phyloP scores from a whole-genome alignment of 345 rosid genomes.

The Heritiera littoralis region DNA sequence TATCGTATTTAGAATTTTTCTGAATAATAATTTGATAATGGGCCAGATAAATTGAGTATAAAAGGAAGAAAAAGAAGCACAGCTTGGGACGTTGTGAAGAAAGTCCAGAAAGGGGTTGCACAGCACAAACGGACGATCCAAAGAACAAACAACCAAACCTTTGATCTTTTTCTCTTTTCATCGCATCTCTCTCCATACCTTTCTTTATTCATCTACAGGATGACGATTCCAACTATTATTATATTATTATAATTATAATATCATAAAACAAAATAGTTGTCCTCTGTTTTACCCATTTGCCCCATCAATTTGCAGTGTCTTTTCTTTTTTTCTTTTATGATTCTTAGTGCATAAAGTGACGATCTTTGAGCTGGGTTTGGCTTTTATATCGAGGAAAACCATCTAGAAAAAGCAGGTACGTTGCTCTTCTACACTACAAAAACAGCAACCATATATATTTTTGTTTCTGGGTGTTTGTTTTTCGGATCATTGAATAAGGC shows the following conservation, averaged over 20 bases:
- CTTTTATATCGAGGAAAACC: slow-evolving; percentile 39
- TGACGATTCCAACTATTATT: slow-evolving; percentile 25
- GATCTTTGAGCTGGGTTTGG: slow-evolving; percentile 31
- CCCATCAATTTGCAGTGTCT: not conserved
- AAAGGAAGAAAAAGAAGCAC: no score
- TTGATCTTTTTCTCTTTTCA: slow-evolving; percentile 10
- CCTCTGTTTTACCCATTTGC: slow-evolving; percentile 7
- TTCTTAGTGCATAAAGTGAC: slow-evolving; percentile 22
- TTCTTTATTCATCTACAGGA: slow-evolving; percentile 10
- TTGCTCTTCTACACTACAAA: slow-evolving; percentile 14
- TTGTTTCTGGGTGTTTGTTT: slow-evolving; percentile 10
- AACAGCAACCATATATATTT: not conserved
- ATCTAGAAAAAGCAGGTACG: slow-evolving; percentile 47
- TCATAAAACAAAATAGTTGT: not conserved
- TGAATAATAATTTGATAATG: not conserved
- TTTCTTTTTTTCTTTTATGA: not conserved
- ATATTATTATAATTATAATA: no score
- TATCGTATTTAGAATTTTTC: no score
- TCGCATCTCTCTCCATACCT: slow-evolving; percentile 6
- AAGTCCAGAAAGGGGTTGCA: slow-evolving; percentile 38
- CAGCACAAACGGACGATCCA: slow-evolving; percentile 47
- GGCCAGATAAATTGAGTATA: not conserved
- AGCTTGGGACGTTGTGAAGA: slow-evolving; percentile 16
- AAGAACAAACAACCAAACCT: slow-evolving; percentile 23
- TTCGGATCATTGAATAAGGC: not conserved